These are phyloP conservation scores for Venustampulla echinocandica DNA, from an alignment of 495 filamentous ascomycete species.

Conservation along the genomic window DNA sequence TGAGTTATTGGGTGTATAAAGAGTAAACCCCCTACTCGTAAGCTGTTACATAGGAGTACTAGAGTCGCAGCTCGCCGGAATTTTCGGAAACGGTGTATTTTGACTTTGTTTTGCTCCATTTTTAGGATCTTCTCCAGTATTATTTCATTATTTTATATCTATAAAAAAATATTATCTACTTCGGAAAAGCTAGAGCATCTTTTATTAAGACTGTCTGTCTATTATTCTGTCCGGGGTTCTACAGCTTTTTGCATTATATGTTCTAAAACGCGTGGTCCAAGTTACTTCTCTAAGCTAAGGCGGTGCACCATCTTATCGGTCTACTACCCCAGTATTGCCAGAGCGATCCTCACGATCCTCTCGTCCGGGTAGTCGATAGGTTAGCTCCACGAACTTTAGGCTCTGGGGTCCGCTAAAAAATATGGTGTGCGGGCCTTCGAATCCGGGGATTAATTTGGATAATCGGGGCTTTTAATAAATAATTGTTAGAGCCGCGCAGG, in stretches of 20 bases:
- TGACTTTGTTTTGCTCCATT: too few species aligned
- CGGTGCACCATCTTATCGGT: too few species aligned
- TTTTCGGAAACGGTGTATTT: too few species aligned
- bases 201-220: background rate
- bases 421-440: conserved; percentile 18
- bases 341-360: conserved; percentile 11
- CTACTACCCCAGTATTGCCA: background rate
- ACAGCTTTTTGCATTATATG: background rate
- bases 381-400: too few species aligned
- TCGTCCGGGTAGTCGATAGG: conserved; percentile 12
- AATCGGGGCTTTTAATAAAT: conserved; percentile 25
- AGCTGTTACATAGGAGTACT: too few species aligned
- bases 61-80: too few species aligned
- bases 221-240: background rate
- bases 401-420: conserved; percentile 21
- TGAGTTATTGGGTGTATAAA: too few species aligned
- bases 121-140: too few species aligned
- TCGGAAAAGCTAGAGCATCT: background rate
- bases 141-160: too few species aligned
- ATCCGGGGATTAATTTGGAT: conserved; percentile 32
- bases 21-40: too few species aligned
- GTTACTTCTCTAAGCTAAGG: background rate
- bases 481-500: conserved; percentile 10
- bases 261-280: background rate
- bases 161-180: too few species aligned